phyloP scores from a whole-genome alignment of 345 rosid species.

The Citrus cavaleriei region DNA sequence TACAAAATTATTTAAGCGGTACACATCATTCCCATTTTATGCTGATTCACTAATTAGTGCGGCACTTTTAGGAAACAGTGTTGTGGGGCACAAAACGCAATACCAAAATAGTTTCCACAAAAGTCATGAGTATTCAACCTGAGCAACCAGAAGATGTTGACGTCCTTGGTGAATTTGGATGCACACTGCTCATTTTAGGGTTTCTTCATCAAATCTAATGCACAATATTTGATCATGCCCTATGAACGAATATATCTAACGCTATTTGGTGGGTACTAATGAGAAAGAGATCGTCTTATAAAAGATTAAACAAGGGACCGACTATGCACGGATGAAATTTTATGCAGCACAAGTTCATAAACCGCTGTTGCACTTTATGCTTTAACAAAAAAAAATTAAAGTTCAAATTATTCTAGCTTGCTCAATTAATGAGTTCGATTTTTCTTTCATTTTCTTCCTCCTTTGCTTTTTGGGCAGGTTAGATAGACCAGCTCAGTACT shows the following conservation, averaged over 20 bases:
- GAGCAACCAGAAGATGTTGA: neutral
- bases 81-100: neutral
- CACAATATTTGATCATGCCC: neutral
- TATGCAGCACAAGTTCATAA: neutral
- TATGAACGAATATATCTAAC: neutral
- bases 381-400: neutral
- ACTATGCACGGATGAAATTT: neutral
- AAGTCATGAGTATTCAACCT: neutral
- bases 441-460: neutral
- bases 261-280: neutral
- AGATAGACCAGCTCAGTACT: slow-evolving; percentile 7
- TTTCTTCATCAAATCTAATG: neutral
- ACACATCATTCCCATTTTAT: neutral
- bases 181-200: neutral
- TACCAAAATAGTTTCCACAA: neutral
- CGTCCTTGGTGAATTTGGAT: too few species aligned
- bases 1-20: neutral
- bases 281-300: neutral
- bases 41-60: neutral
- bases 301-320: neutral
- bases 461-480: neutral
- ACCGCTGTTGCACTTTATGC: neutral
- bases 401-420: neutral
- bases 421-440: neutral
- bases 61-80: slow-evolving; percentile 7